Conservation (phyloP, 1,284 basidiomycete genomes). For the Ustilago nuda region DNA sequence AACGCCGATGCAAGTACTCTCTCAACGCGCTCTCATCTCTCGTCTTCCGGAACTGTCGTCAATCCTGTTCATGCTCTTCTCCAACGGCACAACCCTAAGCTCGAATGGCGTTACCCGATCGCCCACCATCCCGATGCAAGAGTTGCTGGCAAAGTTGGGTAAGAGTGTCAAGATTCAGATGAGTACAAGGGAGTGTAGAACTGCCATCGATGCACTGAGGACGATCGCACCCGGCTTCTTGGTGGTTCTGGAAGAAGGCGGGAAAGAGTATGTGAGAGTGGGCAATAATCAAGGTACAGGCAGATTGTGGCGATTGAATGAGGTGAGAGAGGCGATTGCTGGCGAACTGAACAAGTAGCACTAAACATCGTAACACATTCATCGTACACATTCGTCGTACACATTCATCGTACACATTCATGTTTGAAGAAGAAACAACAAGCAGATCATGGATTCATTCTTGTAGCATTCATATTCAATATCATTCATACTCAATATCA, state of each 20-base stretch:
- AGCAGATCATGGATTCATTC: too few relatives aligned
- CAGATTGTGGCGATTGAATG: conserved; percentile 32
- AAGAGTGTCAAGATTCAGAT: conserved; percentile 52
- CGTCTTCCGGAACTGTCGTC: conserved; percentile 51
- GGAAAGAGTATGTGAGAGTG: conserved; percentile 37
- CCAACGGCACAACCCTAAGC: conserved; percentile 37
- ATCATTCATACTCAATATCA: not conserved
- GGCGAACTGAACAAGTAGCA: conserved; percentile 21
- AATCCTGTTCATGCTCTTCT: conserved; percentile 60
- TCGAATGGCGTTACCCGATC: conserved; percentile 27
- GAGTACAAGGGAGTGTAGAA: conserved; percentile 44
- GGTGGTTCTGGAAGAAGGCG: conserved; percentile 20
- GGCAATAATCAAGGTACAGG: conserved; percentile 20
- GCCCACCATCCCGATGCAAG: conserved; percentile 48
- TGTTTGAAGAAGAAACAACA: too few relatives aligned
- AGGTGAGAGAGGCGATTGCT: conserved; percentile 20
- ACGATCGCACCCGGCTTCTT: conserved; percentile 56
- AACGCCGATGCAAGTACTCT: conserved; percentile 37
- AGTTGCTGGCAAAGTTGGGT: conserved; percentile 37
- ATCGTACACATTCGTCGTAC: too few relatives aligned
- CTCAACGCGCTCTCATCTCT: conserved; percentile 45
- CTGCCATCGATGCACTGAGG: conserved; percentile 34
- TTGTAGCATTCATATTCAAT: not conserved
- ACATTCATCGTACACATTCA: too few relatives aligned
- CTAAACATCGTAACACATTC: not conserved